Conservation (phyloP, 208 protist species). For the Tritrichomonas musculus region DNA sequence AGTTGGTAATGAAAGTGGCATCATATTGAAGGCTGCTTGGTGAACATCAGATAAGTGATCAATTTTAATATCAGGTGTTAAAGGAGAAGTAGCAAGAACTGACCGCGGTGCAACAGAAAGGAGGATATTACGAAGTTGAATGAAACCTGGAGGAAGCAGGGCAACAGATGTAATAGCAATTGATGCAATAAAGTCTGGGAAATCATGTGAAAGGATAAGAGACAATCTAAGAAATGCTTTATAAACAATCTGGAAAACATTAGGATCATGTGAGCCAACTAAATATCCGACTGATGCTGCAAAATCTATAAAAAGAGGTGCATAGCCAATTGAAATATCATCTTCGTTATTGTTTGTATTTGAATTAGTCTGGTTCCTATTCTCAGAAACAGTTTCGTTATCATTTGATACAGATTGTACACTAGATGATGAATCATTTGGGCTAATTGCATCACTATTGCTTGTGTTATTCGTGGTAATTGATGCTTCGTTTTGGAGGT, state of each 20-base stretch:
- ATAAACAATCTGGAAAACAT: background rate
- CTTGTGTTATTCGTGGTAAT: no score
- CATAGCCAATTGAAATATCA: no score
- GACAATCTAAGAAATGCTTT: background rate
- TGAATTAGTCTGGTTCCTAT: no score
- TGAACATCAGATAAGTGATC: conserved; percentile 23
- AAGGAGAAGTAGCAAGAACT: background rate
- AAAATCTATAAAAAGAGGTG: background rate
- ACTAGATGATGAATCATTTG: no score
- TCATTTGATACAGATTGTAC: no score
- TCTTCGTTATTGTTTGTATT: no score
- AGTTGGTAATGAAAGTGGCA: background rate
- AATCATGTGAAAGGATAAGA: background rate
- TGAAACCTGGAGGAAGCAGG: background rate
- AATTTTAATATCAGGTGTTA: background rate
- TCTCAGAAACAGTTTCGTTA: no score
- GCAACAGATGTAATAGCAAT: background rate
- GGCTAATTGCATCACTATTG: no score
- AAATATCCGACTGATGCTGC: background rate
- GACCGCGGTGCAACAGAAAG: background rate
- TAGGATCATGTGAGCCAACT: background rate
- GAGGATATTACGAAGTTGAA: background rate
- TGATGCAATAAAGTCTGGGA: background rate
- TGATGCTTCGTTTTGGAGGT: no score
- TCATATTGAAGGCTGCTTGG: background rate